phyloP scores from a whole-genome alignment of 345 rosid genomes.

The Syzygium jambos region DNA sequence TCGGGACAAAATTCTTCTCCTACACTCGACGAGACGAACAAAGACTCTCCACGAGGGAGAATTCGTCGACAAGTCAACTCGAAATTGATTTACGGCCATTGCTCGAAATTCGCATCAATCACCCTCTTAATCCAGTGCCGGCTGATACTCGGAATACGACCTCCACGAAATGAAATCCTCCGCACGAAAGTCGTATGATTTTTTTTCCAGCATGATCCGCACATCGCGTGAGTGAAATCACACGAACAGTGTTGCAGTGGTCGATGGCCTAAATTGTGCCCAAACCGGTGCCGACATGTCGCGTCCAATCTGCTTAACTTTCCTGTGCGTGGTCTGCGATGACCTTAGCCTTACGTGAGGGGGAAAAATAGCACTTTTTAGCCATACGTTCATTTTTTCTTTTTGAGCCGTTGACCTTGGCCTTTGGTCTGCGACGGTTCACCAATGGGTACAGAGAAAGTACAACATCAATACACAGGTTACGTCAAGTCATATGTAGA shows the following conservation, averaged over 20 bases:
- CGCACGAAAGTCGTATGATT: neutral
- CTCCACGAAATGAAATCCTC: neutral
- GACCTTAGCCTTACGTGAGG: neutral
- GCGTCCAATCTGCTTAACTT: neutral
- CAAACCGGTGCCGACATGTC: neutral
- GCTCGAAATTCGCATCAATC: neutral
- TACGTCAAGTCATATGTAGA: neutral
- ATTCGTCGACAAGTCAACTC: neutral
- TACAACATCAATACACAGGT: slow-evolving; percentile 2
- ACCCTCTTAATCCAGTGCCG: neutral
- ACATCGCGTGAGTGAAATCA: neutral
- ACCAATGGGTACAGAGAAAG: slow-evolving; percentile 13
- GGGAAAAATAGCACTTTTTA: neutral
- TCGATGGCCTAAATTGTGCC: neutral
- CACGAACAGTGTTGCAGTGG: neutral
- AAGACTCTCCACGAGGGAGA: neutral
- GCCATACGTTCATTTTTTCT: neutral
- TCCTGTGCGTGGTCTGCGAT: neutral
- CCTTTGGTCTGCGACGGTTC: neutral
- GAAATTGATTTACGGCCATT: neutral
- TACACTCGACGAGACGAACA: neutral
- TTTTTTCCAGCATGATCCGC: neutral
- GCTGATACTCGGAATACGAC: neutral
- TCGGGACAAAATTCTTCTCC: neutral
- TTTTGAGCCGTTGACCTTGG: neutral